These are phyloP conservation scores for Corymbia citriodora DNA, from an alignment of 441 rosid species.

Conservation along the genomic window DNA sequence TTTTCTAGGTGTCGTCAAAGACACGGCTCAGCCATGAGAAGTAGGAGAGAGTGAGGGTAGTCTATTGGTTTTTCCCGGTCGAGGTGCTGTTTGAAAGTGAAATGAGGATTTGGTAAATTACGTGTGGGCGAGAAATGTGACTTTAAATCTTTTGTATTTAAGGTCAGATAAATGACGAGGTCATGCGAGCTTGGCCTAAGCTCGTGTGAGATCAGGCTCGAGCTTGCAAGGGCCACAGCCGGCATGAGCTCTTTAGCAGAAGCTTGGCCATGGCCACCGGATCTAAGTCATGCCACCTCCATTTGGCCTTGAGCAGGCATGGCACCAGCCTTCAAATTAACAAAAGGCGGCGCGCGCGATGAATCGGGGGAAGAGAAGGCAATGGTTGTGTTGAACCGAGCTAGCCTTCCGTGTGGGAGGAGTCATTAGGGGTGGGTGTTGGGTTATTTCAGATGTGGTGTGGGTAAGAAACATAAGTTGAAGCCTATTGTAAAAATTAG, in stretches of 20 bases:
- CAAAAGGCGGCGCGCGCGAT: background rate
- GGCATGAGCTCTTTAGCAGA: background rate
- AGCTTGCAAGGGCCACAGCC: fast-evolving
- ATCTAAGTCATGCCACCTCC: background rate
- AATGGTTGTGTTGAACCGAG: background rate
- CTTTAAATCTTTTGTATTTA: background rate
- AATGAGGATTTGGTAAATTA: background rate
- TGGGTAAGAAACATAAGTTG: background rate
- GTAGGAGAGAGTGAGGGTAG: background rate
- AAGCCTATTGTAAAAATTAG: background rate
- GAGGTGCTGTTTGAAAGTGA: background rate
- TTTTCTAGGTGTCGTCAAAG: background rate
- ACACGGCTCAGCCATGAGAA: background rate
- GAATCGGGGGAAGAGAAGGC: background rate
- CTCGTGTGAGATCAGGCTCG: background rate
- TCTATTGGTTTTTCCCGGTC: background rate
- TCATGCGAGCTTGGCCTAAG: background rate
- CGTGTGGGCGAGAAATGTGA: background rate
- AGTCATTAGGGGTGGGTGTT: background rate
- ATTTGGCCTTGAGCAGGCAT: background rate
- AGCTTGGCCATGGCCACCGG: background rate
- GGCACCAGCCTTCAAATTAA: background rate
- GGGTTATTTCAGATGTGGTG: background rate
- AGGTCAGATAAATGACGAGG: background rate
- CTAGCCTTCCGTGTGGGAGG: background rate